Evolutionary conservation across 306 rosid genomes (phyloP).

Genomic region (Cicer yamashitae): DNA sequence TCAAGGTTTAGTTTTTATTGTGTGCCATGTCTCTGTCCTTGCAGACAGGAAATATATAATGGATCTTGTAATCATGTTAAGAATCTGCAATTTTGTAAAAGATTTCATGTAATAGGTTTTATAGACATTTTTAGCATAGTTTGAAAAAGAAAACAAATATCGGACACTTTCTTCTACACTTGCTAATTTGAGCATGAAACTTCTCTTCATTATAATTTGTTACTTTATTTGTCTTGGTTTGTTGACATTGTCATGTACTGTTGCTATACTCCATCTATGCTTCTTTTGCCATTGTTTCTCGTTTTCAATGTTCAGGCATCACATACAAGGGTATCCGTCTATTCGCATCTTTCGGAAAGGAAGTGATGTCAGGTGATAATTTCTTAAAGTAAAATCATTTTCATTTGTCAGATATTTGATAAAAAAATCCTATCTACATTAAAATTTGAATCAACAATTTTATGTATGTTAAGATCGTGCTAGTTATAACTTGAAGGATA

Average conservation of each 20-base stretch:
- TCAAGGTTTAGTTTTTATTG: slow-evolving; percentile 18
- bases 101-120: slow-evolving; percentile 32
- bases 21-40: slow-evolving; percentile 24
- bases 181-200: slow-evolving; percentile 19
- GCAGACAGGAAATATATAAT: neutral
- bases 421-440: slow-evolving; percentile 18
- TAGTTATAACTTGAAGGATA: too few relatives aligned
- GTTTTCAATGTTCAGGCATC: slow-evolving; percentile 70
- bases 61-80: slow-evolving; percentile 17
- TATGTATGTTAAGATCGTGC: too few relatives aligned
- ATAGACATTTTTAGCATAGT: slow-evolving; percentile 1
- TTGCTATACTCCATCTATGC: slow-evolving; percentile 38
- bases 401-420: slow-evolving; percentile 26
- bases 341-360: slow-evolving; percentile 97
- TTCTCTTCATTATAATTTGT: slow-evolving; percentile 37
- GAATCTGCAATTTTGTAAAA: slow-evolving; percentile 12
- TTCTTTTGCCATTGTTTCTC: slow-evolving; percentile 35
- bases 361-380: slow-evolving; percentile 81
- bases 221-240: slow-evolving; percentile 31
- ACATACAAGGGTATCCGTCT: slow-evolving; percentile 98
- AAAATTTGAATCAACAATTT: slow-evolving; percentile 9
- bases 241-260: slow-evolving; percentile 17
- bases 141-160: slow-evolving; percentile 6
- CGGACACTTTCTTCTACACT: neutral
- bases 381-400: slow-evolving; percentile 20